Evolutionary conservation across 176 grass and related monocot species (phyloP).

Genomic region (Eleusine coracana): DNA sequence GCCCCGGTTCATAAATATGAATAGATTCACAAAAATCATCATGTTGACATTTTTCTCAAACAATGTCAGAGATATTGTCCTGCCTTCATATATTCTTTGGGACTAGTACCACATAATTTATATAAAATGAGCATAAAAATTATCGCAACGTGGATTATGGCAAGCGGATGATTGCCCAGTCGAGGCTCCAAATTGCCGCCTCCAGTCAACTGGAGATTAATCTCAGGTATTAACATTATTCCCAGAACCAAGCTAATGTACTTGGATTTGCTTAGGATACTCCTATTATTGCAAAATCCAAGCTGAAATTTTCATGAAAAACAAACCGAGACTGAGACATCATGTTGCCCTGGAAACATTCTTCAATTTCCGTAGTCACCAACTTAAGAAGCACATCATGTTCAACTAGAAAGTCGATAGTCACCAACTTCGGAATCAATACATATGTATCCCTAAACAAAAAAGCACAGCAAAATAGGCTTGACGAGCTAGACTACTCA

Average conservation of each 20-base stretch:
- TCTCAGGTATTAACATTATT: no score
- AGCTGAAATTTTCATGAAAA: not conserved
- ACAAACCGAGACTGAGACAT: not conserved
- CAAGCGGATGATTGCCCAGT: no score
- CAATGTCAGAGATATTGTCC: no score
- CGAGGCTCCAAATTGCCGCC: no score
- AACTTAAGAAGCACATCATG: not conserved
- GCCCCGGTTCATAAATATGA: no score
- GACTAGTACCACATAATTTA: no score
- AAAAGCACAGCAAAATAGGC: conserved; percentile 17
- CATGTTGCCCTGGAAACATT: not conserved
- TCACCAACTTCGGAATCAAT: conserved; percentile 19
- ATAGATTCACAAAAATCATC: no score
- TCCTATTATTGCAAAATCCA: not conserved
- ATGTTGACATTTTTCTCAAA: no score
- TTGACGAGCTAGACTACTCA: conserved; percentile 34
- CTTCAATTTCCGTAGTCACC: not conserved
- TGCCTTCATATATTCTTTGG: no score
- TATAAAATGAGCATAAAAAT: no score
- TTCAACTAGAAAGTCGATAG: not conserved
- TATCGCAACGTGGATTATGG: no score
- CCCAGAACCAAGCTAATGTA: not conserved
- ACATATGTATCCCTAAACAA: conserved; percentile 40
- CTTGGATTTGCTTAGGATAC: not conserved
- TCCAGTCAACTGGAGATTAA: no score